Conservation (phyloP, 108 stramenopile species). For the Aurantiochytrium sp. region DNA sequence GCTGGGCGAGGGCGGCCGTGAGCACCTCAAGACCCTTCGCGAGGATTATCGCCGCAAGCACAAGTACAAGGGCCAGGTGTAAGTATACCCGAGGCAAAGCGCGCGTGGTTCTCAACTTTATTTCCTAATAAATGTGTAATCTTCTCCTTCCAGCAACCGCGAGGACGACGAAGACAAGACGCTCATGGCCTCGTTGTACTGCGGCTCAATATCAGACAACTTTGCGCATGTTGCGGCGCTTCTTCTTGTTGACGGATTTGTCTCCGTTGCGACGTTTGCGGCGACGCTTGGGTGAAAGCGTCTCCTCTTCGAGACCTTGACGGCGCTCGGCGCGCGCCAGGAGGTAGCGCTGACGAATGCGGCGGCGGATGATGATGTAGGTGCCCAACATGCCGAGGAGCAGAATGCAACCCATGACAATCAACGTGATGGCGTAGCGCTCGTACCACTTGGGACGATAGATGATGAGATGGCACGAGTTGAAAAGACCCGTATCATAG, state of each 20-base stretch:
- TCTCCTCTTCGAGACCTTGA: neutral
- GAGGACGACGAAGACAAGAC: too few relatives aligned
- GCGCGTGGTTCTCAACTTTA: too few relatives aligned
- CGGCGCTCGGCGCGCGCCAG: neutral
- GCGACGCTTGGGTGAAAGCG: neutral
- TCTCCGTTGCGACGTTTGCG: neutral
- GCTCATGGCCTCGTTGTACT: too few relatives aligned
- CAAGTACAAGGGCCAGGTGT: slow-evolving; percentile 7
- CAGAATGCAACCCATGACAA: neutral
- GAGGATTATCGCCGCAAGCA: neutral
- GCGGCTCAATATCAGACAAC: neutral
- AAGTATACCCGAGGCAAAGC: too few relatives aligned
- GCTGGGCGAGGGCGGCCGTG: neutral
- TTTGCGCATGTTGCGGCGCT: neutral
- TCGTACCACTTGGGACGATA: slow-evolving; percentile 61
- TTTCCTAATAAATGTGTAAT: too few relatives aligned
- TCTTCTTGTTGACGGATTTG: neutral
- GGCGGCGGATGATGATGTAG: slow-evolving; percentile 14
- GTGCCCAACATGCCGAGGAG: neutral
- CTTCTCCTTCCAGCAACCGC: too few relatives aligned
- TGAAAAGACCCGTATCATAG: slow-evolving; percentile 58
- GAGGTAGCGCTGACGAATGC: neutral
- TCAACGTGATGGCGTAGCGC: slow-evolving; percentile 48
- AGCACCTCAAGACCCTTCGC: neutral
- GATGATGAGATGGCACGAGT: slow-evolving; percentile 71